Base-by-base conservation (phyloP, 352 stramenopile genomes). In the Globisporangium apiculatum region DNA sequence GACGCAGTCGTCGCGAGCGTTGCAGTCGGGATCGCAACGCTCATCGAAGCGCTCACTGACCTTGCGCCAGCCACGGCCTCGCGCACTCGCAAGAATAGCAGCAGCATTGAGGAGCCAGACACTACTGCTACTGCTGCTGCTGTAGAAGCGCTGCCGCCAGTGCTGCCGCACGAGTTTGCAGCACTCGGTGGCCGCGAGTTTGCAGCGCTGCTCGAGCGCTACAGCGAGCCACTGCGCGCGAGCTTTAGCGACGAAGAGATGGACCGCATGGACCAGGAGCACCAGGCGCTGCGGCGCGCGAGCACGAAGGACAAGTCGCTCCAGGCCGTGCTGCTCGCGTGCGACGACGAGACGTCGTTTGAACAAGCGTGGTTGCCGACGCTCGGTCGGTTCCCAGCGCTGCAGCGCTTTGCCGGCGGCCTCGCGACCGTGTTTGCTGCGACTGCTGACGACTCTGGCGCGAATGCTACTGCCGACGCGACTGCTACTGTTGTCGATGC, bases 401-500 rank as follows among this genome's bases (percentile, higher is more conserved):
- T 89, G 10, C 75, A 87, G 61, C 62, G 64, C 18, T 87, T 89
- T 49, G 79, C 75, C 0, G 79, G 73, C 2, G 76, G 76, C 0
- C 69, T 89, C 14, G 79, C 79, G 24, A 86, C 71, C 37, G 66
- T 80, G 3, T 77, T 74, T 40, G 59, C 63, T 6, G 15, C 31
- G 43, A 24, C 14, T 42, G 37, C 50, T 45, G 47, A 48, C 48
- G 15, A 24, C 48, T 38, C 11, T 56, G 10, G 60, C 45, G 49
- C 59, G 48, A 31, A 40, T 11, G 43, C 54, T 35, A 18, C 45
- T 14, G 51, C 24, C 11, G 53, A 66, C 50, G 0, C 76, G 17
- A 56, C 72, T 24, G 46, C 67, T 11, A 64, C 62, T 43, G 17
- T 7, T 41, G 45, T 31, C 24, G 24, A 31, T 31, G 24, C 24